These are phyloP conservation scores for Typha latifolia DNA, from an alignment of 176 grass and related monocot genomes.

Conservation along the genomic window DNA sequence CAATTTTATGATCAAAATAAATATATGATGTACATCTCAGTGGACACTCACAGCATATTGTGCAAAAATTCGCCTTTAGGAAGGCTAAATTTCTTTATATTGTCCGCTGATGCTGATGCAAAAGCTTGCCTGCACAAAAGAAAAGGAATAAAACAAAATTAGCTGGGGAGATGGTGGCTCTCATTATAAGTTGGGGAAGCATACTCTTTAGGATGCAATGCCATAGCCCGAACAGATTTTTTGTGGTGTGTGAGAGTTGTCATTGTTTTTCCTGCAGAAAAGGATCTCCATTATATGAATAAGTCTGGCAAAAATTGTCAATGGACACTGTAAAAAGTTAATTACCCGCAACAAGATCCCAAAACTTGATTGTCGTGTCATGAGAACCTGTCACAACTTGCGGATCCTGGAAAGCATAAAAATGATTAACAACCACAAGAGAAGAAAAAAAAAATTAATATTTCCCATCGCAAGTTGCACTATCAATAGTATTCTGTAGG, in stretches of 20 bases:
- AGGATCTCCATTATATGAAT: conserved; percentile 19
- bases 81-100: conserved; percentile 89
- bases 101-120: conserved; percentile 93
- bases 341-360: conserved; percentile 97
- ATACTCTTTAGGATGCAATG: conserved; percentile 91
- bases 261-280: conserved; percentile 80
- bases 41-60: conserved; percentile 84
- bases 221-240: conserved; percentile 92
- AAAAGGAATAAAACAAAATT: conserved; percentile 7
- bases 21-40: not conserved
- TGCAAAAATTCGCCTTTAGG: conserved; percentile 96
- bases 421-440: not conserved
- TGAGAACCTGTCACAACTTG: conserved; percentile 98
- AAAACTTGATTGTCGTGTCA: conserved; percentile 93
- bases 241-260: conserved; percentile 94
- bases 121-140: conserved; percentile 57
- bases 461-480: no score
- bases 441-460: not conserved
- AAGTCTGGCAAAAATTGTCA: conserved; percentile 1
- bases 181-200: conserved; percentile 7
- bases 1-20: no score
- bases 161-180: not conserved
- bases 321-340: conserved; percentile 9
- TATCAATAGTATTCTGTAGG: no score
- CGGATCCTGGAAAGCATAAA: conserved; percentile 56